Evolutionary conservation across 371 early-diverging fungal genomes (phyloP).

Genomic region (Mortierella sp.): DNA sequence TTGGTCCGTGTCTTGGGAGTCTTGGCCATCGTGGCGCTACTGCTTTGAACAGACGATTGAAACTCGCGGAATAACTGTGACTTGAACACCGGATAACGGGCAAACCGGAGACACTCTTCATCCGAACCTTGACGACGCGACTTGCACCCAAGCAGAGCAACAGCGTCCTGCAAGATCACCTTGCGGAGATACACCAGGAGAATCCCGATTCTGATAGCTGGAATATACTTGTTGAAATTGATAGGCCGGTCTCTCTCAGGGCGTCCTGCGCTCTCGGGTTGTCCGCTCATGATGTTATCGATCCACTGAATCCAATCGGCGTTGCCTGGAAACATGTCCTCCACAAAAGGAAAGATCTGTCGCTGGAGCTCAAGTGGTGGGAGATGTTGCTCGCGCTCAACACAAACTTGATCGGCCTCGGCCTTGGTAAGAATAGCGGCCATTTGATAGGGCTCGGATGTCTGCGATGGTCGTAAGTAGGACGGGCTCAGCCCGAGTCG

Average conservation of each 20-base stretch:
- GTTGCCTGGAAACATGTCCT: not conserved
- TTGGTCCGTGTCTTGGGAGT: no score
- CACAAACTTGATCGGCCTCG: not conserved
- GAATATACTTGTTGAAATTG: not conserved
- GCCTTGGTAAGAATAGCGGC: not conserved
- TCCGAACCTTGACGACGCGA: no score
- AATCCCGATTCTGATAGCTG: not conserved
- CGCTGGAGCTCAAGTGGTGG: constrained; percentile 1
- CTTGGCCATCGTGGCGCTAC: not conserved
- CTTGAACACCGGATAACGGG: no score
- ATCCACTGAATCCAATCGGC: constrained; percentile 12
- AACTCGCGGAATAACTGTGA: no score
- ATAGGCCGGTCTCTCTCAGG: not conserved
- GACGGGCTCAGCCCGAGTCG: not conserved
- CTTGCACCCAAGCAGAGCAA: not conserved
- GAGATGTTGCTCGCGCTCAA: not conserved
- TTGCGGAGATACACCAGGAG: not conserved
- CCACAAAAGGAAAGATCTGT: not conserved
- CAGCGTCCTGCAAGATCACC: not conserved
- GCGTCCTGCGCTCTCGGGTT: not conserved
- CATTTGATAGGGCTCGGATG: not conserved
- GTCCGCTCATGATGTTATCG: constrained; percentile 11
- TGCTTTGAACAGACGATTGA: not conserved
- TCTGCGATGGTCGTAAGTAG: not conserved
- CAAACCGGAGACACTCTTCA: no score